Evolutionary conservation across 164 flowering plant genomes (phyloP).

Genomic region (Vitis cinerea): DNA sequence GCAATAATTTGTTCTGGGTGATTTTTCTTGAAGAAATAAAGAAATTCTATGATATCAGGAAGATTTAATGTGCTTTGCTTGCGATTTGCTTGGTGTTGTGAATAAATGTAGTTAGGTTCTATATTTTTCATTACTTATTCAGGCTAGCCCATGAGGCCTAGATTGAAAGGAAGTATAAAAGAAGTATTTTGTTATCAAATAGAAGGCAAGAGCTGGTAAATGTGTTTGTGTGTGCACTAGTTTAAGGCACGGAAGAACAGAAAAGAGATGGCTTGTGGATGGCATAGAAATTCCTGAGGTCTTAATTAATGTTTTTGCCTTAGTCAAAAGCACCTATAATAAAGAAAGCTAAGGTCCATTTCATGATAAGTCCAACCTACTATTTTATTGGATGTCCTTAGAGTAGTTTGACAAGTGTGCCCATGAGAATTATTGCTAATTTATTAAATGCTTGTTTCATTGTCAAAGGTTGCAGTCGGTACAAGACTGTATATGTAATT

Average conservation of each 20-base stretch:
- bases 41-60: too few species aligned
- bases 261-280: neutral
- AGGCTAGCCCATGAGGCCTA: too few species aligned
- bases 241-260: neutral
- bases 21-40: too few species aligned
- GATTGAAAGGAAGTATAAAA: neutral
- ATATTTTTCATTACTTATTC: too few species aligned
- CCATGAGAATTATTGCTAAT: neutral
- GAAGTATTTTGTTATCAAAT: neutral
- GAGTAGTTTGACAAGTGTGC: constrained; percentile 8
- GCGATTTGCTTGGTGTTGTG: too few species aligned
- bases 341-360: neutral
- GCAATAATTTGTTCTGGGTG: too few species aligned
- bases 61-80: too few species aligned
- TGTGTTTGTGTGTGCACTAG: neutral
- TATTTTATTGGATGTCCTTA: constrained; percentile 5
- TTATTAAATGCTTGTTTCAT: neutral
- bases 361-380: neutral
- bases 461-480: constrained; percentile 3
- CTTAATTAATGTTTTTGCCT: neutral
- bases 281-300: neutral
- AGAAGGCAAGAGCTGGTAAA: neutral
- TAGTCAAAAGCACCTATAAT: neutral
- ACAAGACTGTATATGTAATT: neutral
- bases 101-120: too few species aligned